Evolutionary conservation across 805 yeast species (phyloP), one percentile per base, ranked within the genome.

Genomic region (Candida dendrica): DNA sequence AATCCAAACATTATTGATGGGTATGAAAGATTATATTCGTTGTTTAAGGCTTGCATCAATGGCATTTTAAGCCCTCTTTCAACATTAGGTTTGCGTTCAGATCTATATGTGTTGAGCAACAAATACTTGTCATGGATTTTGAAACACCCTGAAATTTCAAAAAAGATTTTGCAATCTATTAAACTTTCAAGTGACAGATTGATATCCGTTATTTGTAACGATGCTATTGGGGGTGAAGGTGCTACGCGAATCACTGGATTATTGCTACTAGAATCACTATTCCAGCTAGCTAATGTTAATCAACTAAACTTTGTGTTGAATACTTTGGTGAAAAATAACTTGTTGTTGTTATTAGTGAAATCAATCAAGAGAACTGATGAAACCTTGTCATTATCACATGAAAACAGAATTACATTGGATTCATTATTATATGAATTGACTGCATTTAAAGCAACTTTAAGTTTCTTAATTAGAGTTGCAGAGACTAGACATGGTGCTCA

Each of bases 221-320:
- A 93, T 63, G 81, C 93, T 0, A 74, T 87, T 14, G 70, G 78
- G 41, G 88, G 90, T 3, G 93, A 84, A 50, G 93, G 91, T 1
- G 66, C 83, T 1, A 74, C 83, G 7, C 74, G 93, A 49, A 73
- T 89, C 10, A 79, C 91, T 0, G 81, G 95, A 2, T 66, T 90
- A 13, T 57, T 88, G n/a, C 65, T 90, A 13, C 60, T 93, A 47
- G 95, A 88, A 51, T 71, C 83, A 1, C 61, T 81, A 39, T 71
- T 79, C 22, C 79, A 77, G 43, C 58, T 79, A 32, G 74, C 82
- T 2, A 69, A 72, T 27, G 52, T 63, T n/a, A 68, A 69, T 17
- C 68, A 74, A 34, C 67, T 74, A 22, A 73, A 75, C 47, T 74
- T 79, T 49, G 71, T 87, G 4, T 59, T 84, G 39, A 81, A 80